Evolutionary conservation across 768 basidiomycete genomes (phyloP).

Genomic region (Galerina marginata): DNA sequence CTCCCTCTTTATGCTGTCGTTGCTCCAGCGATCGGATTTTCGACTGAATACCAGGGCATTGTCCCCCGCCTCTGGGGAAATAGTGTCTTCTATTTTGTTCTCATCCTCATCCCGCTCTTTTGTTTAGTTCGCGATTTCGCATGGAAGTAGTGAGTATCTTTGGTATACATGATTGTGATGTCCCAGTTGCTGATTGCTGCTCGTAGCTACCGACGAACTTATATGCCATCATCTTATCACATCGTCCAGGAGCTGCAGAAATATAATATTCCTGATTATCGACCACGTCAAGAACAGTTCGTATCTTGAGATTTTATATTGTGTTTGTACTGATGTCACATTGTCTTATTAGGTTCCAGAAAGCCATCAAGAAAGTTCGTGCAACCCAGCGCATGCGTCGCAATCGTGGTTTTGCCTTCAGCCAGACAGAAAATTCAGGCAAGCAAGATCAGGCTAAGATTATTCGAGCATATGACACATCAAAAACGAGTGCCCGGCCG

Average conservation of each 20-base stretch:
- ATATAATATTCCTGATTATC: conserved; percentile 96
- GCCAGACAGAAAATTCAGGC: conserved; percentile 87
- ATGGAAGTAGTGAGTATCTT: conserved; percentile 91
- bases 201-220: conserved; percentile 86
- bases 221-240: conserved; percentile 91
- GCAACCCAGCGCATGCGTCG: conserved; percentile 97
- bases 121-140: conserved; percentile 88
- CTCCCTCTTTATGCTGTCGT: conserved; percentile 89
- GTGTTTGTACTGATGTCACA: conserved; percentile 6
- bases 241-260: conserved; percentile 99
- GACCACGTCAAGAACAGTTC: conserved; percentile 96
- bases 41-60: conserved; percentile 87
- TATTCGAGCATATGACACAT: conserved; percentile 89
- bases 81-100: conserved; percentile 86
- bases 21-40: conserved; percentile 87
- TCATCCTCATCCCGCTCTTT: conserved; percentile 82
- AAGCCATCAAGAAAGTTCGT: conserved; percentile 99
- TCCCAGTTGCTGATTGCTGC: conserved; percentile 14
- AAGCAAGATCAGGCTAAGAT: conserved; percentile 87
- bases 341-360: conserved; percentile 76
- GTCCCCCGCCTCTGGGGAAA: conserved; percentile 91
- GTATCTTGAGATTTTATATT: conserved; percentile 31
- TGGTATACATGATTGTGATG: conserved; percentile 9
- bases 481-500: conserved; percentile 72
- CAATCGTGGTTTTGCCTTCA: conserved; percentile 97